These are phyloP conservation scores for Hymenoscyphus occultus DNA, from an alignment of 2,329 filamentous ascomycete genomes.

Conservation along the genomic window DNA sequence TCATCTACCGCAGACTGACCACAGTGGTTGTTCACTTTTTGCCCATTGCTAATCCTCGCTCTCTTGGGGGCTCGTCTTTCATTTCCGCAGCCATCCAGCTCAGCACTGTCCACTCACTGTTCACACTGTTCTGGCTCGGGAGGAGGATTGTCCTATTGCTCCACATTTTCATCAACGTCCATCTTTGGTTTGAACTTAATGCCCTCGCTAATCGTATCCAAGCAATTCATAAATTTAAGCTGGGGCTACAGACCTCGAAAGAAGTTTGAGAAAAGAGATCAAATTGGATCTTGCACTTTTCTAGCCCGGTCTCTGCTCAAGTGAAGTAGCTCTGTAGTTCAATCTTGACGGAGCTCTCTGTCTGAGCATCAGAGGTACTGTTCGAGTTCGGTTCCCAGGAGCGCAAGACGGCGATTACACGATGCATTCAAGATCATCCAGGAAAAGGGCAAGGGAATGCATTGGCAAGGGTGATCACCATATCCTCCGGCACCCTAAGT, in stretches of 20 bases:
- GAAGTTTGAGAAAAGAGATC: background rate
- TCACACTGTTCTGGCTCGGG: background rate
- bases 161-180: background rate
- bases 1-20: background rate
- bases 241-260: background rate
- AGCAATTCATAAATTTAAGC: background rate
- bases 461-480: background rate
- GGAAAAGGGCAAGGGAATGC: background rate
- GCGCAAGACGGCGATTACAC: conserved; percentile 13
- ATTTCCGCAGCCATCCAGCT: background rate
- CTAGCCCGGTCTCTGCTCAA: background rate
- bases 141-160: background rate
- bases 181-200: background rate
- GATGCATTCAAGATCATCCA: conserved; percentile 8
- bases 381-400: conserved; percentile 10
- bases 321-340: background rate
- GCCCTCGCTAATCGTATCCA: background rate
- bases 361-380: conserved; percentile 7
- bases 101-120: background rate
- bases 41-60: background rate
- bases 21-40: background rate
- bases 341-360: background rate
- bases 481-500: background rate
- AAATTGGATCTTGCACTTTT: background rate
- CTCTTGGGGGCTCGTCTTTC: background rate